phyloP scores from a whole-genome alignment of 2,329 filamentous ascomycete genomes.

The Talaromyces amestolkiae region DNA sequence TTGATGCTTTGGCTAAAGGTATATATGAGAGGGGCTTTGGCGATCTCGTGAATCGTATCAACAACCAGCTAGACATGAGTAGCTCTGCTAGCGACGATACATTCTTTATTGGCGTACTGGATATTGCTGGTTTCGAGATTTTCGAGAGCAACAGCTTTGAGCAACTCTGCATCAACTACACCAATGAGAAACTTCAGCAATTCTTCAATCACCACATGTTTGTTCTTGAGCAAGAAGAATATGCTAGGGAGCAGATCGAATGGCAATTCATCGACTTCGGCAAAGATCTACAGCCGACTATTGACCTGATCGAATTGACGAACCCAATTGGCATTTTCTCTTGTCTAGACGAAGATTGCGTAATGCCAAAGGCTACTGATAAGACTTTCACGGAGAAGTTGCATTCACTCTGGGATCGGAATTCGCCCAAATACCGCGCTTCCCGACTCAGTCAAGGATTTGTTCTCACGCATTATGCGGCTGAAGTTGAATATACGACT shows the following conservation, averaged over 20 bases:
- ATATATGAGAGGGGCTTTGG: constrained; percentile 97
- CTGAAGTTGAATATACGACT: constrained; percentile 95
- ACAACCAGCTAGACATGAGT: constrained; percentile 82
- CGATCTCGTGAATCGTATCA: constrained; percentile 87
- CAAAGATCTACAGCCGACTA: constrained; percentile 92
- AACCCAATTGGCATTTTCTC: constrained; percentile 99
- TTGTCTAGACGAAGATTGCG: constrained; percentile 93
- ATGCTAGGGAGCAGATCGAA: constrained; percentile 94
- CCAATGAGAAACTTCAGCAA: constrained; percentile 97
- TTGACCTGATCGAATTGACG: constrained; percentile 90
- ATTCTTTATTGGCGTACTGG: constrained; percentile 93
- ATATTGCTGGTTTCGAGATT: constrained; percentile 99
- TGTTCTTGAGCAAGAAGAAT: constrained; percentile 96
- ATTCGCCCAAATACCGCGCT: constrained; percentile 86
- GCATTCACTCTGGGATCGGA: constrained; percentile 95
- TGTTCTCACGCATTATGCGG: constrained; percentile 93
- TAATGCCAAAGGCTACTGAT: constrained; percentile 98
- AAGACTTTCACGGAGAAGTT: constrained; percentile 96
- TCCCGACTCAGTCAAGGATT: constrained; percentile 89
- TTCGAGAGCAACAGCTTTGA: constrained; percentile 99
- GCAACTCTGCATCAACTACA: constrained; percentile 99
- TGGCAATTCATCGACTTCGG: constrained; percentile 99
- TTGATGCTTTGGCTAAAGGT: constrained; percentile 92
- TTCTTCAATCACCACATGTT: constrained; percentile 99
- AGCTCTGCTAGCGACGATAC: constrained; percentile 81